phyloP scores from a whole-genome alignment of 2,329 filamentous ascomycete species.

The Cadophora sp. region DNA sequence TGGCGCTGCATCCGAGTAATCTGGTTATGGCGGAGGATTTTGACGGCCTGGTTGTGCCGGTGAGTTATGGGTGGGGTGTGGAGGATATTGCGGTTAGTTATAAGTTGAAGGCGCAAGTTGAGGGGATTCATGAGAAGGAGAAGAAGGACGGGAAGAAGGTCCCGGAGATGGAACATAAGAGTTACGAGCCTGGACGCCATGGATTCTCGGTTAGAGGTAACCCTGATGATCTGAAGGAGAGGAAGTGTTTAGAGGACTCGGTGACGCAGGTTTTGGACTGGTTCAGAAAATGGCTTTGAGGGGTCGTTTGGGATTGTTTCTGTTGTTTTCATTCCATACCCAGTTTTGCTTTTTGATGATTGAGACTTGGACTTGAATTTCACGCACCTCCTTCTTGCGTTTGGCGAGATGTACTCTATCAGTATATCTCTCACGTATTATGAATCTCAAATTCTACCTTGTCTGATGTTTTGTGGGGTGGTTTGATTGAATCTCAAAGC shows the following conservation, averaged over 20 bases:
- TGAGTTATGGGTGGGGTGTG: slow-evolving; percentile 45
- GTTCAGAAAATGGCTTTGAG: slow-evolving; percentile 24
- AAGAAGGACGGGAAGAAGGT: slow-evolving; percentile 38
- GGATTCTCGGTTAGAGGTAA: slow-evolving; percentile 49
- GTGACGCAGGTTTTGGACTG: slow-evolving; percentile 41
- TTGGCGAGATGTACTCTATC: too few species aligned
- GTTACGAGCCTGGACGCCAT: slow-evolving; percentile 47
- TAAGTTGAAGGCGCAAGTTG: slow-evolving; percentile 43
- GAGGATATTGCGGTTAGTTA: slow-evolving; percentile 44
- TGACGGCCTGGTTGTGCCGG: slow-evolving; percentile 43
- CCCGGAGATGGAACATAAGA: slow-evolving; percentile 45
- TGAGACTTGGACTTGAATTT: too few species aligned
- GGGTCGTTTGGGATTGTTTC: neutral
- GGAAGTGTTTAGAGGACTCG: slow-evolving; percentile 46
- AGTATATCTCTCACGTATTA: too few species aligned
- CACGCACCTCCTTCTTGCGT: too few species aligned
- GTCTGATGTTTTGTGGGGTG: too few species aligned
- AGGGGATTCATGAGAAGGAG: slow-evolving; percentile 41
- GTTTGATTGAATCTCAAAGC: too few species aligned
- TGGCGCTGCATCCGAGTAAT: slow-evolving; percentile 49
- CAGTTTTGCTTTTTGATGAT: too few species aligned
- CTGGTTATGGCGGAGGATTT: slow-evolving; percentile 47
- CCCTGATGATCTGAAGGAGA: slow-evolving; percentile 47
- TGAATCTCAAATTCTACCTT: too few species aligned
- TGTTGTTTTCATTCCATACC: neutral